Evolutionary conservation across 257 asterid species (phyloP).

Genomic region (Penstemon davidsonii): DNA sequence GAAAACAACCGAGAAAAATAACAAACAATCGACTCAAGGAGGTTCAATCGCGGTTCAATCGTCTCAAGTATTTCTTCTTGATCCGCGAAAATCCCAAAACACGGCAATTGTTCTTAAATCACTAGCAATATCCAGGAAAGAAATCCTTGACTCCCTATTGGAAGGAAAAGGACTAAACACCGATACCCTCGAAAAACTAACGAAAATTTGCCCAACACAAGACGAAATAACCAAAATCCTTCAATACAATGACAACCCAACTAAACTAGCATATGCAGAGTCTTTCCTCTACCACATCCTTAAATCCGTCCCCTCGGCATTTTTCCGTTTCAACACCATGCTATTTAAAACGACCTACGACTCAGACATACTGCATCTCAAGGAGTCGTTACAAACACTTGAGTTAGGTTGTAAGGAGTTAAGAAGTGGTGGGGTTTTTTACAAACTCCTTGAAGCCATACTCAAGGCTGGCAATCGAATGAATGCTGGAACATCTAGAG

Average conservation of each 20-base stretch:
- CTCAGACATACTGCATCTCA: constrained; percentile 63
- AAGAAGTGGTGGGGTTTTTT: constrained; percentile 57
- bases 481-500: constrained; percentile 85
- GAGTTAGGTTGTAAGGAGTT: constrained; percentile 75
- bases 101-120: constrained; percentile 75
- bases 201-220: constrained; percentile 66
- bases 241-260: constrained; percentile 57
- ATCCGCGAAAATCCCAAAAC: constrained; percentile 78
- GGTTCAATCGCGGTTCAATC: constrained; percentile 38
- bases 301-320: constrained; percentile 70
- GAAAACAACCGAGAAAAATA: constrained; percentile 34
- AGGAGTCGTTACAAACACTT: constrained; percentile 59
- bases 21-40: constrained; percentile 26
- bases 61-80: constrained; percentile 61
- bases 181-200: constrained; percentile 73
- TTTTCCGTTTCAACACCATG: constrained; percentile 65
- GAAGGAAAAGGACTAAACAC: constrained; percentile 66
- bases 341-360: constrained; percentile 66
- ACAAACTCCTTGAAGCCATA: constrained; percentile 77
- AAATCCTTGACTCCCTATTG: constrained; percentile 57
- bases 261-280: constrained; percentile 78
- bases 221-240: constrained; percentile 66
- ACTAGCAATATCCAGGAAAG: constrained; percentile 54
- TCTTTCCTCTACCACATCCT: constrained; percentile 73
- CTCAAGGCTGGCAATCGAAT: constrained; percentile 82